These are phyloP conservation scores for Teunomyces gatunensis DNA, from an alignment of 805 yeast genomes.

Conservation along the genomic window DNA sequence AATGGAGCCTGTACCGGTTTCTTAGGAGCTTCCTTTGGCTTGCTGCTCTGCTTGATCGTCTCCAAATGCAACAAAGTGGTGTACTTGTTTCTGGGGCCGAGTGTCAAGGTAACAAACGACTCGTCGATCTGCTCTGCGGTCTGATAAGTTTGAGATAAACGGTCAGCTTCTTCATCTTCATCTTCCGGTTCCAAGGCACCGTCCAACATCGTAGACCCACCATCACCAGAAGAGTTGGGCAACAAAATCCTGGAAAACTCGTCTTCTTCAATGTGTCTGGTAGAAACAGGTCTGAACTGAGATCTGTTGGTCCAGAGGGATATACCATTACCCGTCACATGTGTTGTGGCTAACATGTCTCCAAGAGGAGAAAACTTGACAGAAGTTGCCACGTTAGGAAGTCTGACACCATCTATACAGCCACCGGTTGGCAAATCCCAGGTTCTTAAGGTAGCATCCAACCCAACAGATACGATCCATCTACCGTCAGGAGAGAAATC, in stretches of 20 bases:
- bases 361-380: slow-evolving; percentile 83
- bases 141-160: slow-evolving; percentile 36
- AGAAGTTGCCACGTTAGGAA: slow-evolving; percentile 77
- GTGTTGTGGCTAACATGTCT: slow-evolving; percentile 88
- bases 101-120: slow-evolving; percentile 67
- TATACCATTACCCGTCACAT: slow-evolving; percentile 86
- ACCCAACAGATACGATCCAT: slow-evolving; percentile 81
- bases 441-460: slow-evolving; percentile 86
- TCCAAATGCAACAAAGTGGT: slow-evolving; percentile 79
- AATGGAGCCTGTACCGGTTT: slow-evolving; percentile 79
- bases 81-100: slow-evolving; percentile 76
- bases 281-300: slow-evolving; percentile 73
- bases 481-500: slow-evolving; percentile 95
- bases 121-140: slow-evolving; percentile 62
- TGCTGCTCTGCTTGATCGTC: slow-evolving; percentile 78
- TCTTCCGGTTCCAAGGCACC: slow-evolving; percentile 65
- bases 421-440: slow-evolving; percentile 98
- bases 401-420: slow-evolving; percentile 85
- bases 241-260: slow-evolving; percentile 62
- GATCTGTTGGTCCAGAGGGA: slow-evolving; percentile 90
- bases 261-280: slow-evolving; percentile 71
- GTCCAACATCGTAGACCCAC: slow-evolving; percentile 66
- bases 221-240: slow-evolving; percentile 80
- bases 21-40: slow-evolving; percentile 85
- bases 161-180: slow-evolving; percentile 25